These are phyloP conservation scores for Cyberlindnera samutprakarnensis DNA, from an alignment of 805 yeast species.

Conservation along the genomic window DNA sequence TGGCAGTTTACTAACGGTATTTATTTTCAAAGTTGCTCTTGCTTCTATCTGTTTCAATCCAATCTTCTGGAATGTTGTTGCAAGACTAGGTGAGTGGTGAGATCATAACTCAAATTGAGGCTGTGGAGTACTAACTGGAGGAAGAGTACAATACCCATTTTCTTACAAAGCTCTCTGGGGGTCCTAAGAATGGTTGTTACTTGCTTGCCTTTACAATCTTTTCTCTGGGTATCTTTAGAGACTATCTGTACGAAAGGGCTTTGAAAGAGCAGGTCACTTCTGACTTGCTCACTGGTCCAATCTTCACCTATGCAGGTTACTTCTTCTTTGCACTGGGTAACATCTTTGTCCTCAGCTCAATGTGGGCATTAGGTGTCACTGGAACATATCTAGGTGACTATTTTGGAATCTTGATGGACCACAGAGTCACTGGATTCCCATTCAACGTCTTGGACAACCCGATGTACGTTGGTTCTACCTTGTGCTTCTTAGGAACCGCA, in stretches of 20 bases:
- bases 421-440: slow-evolving; percentile 88
- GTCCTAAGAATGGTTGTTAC: slow-evolving; percentile 75
- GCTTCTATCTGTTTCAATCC: slow-evolving; percentile 84
- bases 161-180: slow-evolving; percentile 67
- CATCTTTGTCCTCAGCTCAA: slow-evolving; percentile 70
- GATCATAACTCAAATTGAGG: too few relatives aligned
- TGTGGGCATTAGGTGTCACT: slow-evolving; percentile 90
- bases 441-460: slow-evolving; percentile 89
- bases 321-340: slow-evolving; percentile 62
- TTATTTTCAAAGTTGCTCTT: slow-evolving; percentile 39
- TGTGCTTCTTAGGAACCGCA: slow-evolving; percentile 87
- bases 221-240: slow-evolving; percentile 77
- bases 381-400: slow-evolving; percentile 97
- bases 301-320: slow-evolving; percentile 45
- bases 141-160: slow-evolving; percentile 74
- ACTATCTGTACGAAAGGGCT: slow-evolving; percentile 65
- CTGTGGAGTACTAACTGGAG: too few relatives aligned
- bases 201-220: slow-evolving; percentile 77
- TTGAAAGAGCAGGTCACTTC: slow-evolving; percentile 64
- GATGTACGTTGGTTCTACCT: slow-evolving; percentile 90
- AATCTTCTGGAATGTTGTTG: slow-evolving; percentile 89
- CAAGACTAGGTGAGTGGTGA: slow-evolving; percentile 45
- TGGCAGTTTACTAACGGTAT: too few relatives aligned
- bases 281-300: slow-evolving; percentile 37
- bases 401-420: slow-evolving; percentile 90